Conservation (phyloP, 129 eudicot species). For the Gnaphalium uliginosum region DNA sequence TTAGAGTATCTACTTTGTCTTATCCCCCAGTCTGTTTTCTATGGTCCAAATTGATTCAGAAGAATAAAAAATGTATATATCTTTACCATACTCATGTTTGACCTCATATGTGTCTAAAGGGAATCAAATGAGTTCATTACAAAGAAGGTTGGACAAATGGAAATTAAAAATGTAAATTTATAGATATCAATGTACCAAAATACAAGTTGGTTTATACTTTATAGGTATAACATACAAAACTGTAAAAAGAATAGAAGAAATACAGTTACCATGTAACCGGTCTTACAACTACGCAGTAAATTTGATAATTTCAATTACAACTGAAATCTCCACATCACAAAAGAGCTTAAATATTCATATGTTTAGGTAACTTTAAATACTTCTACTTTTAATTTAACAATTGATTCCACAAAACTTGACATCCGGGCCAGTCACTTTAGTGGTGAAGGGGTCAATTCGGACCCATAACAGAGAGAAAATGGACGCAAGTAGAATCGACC, state of each 20-base stretch:
- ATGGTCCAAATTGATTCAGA: constrained; percentile 34
- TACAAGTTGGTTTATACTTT: constrained; percentile 17
- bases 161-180: not conserved
- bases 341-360: constrained; percentile 19
- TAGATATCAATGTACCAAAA: not conserved
- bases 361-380: constrained; percentile 15
- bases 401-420: constrained; percentile 75
- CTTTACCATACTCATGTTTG: not conserved
- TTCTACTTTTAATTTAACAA: constrained; percentile 41
- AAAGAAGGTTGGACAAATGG: not conserved
- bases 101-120: not conserved
- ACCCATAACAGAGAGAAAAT: constrained; percentile 89
- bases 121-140: not conserved
- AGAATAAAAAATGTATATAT: no score
- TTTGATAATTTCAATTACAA: constrained; percentile 5
- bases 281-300: constrained; percentile 25
- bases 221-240: constrained; percentile 33
- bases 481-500: constrained; percentile 89
- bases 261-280: constrained; percentile 29
- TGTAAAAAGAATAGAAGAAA: constrained; percentile 28
- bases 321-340: constrained; percentile 29
- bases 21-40: constrained; percentile 29
- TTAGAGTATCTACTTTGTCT: constrained; percentile 33
- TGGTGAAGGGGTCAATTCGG: constrained; percentile 75
- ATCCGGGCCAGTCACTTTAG: constrained; percentile 71